Evolutionary conservation across 192 early-diverging fungal genomes (phyloP), one percentile per base, ranked within the genome.

Genomic region (Backusella luteola): DNA sequence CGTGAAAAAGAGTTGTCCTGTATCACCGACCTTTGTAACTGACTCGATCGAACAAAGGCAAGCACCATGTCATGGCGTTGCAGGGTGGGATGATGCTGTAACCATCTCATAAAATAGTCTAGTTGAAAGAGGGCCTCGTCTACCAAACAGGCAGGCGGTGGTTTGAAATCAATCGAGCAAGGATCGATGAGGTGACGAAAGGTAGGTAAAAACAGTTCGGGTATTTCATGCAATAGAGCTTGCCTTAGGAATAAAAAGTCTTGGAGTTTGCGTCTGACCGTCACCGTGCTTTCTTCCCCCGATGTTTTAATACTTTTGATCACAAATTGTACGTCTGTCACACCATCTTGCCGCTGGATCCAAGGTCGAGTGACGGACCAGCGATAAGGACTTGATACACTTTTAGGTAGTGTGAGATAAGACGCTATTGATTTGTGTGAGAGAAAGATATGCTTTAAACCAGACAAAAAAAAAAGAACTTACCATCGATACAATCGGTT

Each of bases 231-330:
- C 1, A 84, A 26, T 67, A 87, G 34, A 23, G 82, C 74, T 38
- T 83, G 77, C 1, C 81, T 73, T 21, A 87, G 34, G 23, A 85
- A 84, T 26, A 75, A 36, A 74, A 87, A 87, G 41, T 87, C 86
- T 32, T 87, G 79, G 41, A 84, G 34, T n/a, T 79, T 79, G 69
- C 86, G 41, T 17, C 78, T 77, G 73, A 87, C 84, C 2, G 84
- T 84, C 23, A 71, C 74, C 66, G 85, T 82, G 21, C 75, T 78
- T 14, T 73, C 63, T 23, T 56, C 71, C 21, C 9, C 19, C 76
- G 46, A 49, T 49, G 38, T 82, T 21, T 73, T 77, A n/a, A 84
- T 84, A 52, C 83, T 84, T 34, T 84, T 80, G 3, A 86, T 81
- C 7, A 84, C 75, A 41, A 83, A 86, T 49, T 70, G 19, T 15